Evolutionary conservation across 2,329 filamentous ascomycete genomes (phyloP).

Genomic region (Cadophora malorum): DNA sequence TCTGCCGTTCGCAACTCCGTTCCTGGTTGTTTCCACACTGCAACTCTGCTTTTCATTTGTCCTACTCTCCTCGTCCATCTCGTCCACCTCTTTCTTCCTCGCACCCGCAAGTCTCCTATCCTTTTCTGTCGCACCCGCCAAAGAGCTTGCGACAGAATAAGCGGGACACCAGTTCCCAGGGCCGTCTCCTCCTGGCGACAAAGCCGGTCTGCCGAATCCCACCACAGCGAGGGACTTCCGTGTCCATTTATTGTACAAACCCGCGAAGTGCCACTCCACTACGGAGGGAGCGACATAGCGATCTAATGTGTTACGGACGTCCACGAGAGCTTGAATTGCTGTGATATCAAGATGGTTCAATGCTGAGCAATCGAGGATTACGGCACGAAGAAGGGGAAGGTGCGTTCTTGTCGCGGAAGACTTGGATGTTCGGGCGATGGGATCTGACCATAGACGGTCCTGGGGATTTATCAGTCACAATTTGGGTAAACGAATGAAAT

Average conservation of each 20-base stretch:
- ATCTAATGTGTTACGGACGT: constrained; percentile 1
- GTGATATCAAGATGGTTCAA: constrained; percentile 1
- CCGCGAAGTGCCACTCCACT: constrained; percentile 4
- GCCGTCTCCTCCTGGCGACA: neutral
- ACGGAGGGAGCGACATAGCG: constrained; percentile 2
- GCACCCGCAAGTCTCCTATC: constrained; percentile 4
- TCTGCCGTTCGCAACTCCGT: neutral
- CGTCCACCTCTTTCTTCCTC: constrained; percentile 3
- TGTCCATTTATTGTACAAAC: constrained; percentile 3
- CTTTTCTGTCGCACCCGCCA: neutral
- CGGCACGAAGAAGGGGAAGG: neutral
- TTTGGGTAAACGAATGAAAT: too few species aligned
- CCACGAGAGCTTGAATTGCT: constrained; percentile 10
- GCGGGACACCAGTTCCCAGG: constrained; percentile 5
- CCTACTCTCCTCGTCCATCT: constrained; percentile 6
- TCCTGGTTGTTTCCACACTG: neutral
- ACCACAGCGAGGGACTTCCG: constrained; percentile 1
- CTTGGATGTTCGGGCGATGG: neutral
- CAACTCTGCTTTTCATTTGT: neutral
- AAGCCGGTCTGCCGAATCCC: neutral
- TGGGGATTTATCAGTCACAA: neutral
- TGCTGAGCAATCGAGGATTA: constrained; percentile 1
- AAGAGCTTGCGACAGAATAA: constrained; percentile 5
- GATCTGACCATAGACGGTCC: constrained; percentile 12
- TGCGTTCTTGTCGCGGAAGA: neutral